Evolutionary conservation across 1,284 basidiomycete genomes (phyloP).

Genomic region (Wolfiporia cocos): DNA sequence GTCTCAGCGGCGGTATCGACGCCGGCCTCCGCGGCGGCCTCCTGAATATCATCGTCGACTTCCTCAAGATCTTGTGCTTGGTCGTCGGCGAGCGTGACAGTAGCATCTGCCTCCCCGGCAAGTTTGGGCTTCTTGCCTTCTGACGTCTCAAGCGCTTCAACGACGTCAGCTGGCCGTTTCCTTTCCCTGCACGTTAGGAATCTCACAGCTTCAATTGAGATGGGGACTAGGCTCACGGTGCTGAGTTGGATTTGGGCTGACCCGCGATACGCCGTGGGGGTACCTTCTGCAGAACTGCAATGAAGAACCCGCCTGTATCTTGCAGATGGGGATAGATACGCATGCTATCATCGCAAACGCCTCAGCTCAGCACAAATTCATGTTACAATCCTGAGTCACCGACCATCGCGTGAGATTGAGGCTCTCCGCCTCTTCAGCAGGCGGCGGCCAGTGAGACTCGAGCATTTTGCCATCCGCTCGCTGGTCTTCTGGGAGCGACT

Average conservation of each 20-base stretch:
- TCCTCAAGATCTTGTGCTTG: constrained; percentile 10
- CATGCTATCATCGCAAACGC: constrained; percentile 41
- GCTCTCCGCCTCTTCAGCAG: constrained; percentile 41
- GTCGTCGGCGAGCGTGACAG: constrained; percentile 1
- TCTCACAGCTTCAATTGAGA: no score
- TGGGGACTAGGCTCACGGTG: no score
- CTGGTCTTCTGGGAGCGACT: constrained; percentile 41
- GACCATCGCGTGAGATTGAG: constrained; percentile 71
- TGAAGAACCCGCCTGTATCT: constrained; percentile 97
- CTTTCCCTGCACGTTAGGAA: constrained; percentile 26
- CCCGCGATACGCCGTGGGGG: constrained; percentile 5
- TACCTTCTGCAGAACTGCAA: constrained; percentile 75
- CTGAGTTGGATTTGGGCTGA: no score
- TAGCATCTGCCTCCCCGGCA: constrained; percentile 18
- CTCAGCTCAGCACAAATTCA: no score
- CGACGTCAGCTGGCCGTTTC: constrained; percentile 43
- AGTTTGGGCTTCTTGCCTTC: constrained; percentile 45
- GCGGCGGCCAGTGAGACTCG: constrained; percentile 76
- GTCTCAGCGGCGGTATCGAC: constrained; percentile 14
- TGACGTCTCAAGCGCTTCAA: constrained; percentile 30
- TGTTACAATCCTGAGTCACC: constrained; percentile 22
- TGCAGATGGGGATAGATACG: constrained; percentile 94
- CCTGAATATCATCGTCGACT: constrained; percentile 11
- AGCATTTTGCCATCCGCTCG: constrained; percentile 52
- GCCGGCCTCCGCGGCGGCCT: constrained; percentile 12